These are phyloP conservation scores for Trichophaea hybrida DNA, from an alignment of 2,329 filamentous ascomycete genomes.

Conservation along the genomic window DNA sequence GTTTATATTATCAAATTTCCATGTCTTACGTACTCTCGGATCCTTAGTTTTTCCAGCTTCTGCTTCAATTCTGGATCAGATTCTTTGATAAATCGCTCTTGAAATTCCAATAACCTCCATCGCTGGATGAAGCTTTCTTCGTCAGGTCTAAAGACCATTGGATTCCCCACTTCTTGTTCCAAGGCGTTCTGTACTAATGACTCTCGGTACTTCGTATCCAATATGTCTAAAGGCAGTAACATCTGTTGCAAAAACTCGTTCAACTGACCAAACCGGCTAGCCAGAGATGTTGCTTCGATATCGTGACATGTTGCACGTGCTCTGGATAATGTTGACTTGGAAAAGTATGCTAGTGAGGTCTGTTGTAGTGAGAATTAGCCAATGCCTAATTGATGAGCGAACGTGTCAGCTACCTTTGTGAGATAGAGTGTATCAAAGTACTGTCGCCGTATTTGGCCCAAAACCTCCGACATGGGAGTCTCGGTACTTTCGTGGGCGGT, in stretches of 20 bases:
- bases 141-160: constrained; percentile 36
- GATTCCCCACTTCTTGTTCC: constrained; percentile 41
- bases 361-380: constrained; percentile 32
- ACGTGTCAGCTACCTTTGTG: constrained; percentile 39
- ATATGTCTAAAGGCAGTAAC: constrained; percentile 49
- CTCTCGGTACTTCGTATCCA: constrained; percentile 70
- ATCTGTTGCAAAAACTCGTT: constrained; percentile 54
- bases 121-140: constrained; percentile 50
- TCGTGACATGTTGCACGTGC: constrained; percentile 56
- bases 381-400: neutral
- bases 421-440: constrained; percentile 49
- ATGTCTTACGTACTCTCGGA: constrained; percentile 40
- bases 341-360: constrained; percentile 70
- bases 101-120: constrained; percentile 55
- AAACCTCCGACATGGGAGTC: constrained; percentile 34
- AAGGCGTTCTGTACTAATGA: constrained; percentile 51
- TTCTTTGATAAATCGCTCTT: constrained; percentile 40
- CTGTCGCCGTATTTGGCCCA: constrained; percentile 44
- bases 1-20: neutral
- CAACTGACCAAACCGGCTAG: constrained; percentile 41
- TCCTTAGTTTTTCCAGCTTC: constrained; percentile 50
- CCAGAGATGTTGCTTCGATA: constrained; percentile 44
- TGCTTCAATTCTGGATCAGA: constrained; percentile 38
- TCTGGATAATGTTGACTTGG: constrained; percentile 64
- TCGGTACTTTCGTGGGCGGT: neutral